phyloP scores from a whole-genome alignment of 257 asterid species.

The Phtheirospermum japonicum region DNA sequence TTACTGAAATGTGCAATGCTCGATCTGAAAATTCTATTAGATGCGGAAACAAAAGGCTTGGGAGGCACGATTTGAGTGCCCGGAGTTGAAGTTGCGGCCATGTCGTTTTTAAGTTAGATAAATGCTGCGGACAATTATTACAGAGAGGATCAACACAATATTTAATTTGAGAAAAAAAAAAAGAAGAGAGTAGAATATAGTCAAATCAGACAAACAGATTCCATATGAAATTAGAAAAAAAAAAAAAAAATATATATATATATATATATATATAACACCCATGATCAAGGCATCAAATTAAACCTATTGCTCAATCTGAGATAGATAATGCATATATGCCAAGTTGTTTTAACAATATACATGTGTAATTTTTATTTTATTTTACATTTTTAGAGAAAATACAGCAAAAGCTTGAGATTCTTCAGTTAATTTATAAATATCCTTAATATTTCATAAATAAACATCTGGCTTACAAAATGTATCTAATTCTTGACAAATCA shows the following conservation, averaged over 20 bases:
- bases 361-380: too few species aligned
- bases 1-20: constrained; percentile 44
- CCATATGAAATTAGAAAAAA: background rate
- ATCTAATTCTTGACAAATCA: constrained; percentile 4
- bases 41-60: constrained; percentile 40
- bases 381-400: background rate
- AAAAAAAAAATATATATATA: too few species aligned
- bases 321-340: too few species aligned
- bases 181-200: background rate
- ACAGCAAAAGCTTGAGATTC: background rate
- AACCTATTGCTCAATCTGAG: too few species aligned
- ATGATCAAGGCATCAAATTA: too few species aligned
- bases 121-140: constrained; percentile 32
- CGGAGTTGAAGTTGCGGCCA: constrained; percentile 64
- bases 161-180: background rate
- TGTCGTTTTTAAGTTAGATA: constrained; percentile 27
- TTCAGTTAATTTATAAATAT: background rate
- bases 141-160: constrained; percentile 1
- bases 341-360: background rate
- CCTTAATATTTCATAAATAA: background rate
- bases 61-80: constrained; percentile 41
- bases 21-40: constrained; percentile 39
- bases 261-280: too few species aligned
- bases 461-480: constrained; percentile 11
- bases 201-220: constrained; percentile 2